These are phyloP conservation scores for Kingdonia uniflora DNA, from an alignment of 164 flowering plant species.

Conservation along the genomic window DNA sequence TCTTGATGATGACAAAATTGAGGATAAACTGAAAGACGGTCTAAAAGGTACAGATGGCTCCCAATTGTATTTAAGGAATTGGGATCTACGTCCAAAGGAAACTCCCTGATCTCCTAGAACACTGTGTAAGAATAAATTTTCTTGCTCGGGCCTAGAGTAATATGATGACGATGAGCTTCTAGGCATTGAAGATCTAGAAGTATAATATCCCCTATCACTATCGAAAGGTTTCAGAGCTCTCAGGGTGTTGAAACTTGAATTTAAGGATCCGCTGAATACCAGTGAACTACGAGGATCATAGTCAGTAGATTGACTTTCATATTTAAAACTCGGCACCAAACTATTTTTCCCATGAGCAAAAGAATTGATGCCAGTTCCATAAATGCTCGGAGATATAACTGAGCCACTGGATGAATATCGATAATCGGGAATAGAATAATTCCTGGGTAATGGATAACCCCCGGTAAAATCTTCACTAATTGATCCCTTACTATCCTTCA, in stretches of 20 bases:
- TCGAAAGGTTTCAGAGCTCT: background rate
- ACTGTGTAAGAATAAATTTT: slow-evolving; percentile 5
- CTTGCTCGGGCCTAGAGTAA: slow-evolving; percentile 19
- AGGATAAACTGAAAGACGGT: slow-evolving; percentile 42
- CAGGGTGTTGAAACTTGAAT: slow-evolving; percentile 4
- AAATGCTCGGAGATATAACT: slow-evolving; percentile 8
- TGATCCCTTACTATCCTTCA: slow-evolving; percentile 1
- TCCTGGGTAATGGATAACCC: slow-evolving; percentile 10
- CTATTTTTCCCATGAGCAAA: slow-evolving; percentile 6
- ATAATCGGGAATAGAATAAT: slow-evolving; percentile 8
- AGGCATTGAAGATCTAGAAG: slow-evolving; percentile 20
- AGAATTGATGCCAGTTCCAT: slow-evolving; percentile 5
- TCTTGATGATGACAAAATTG: slow-evolving; percentile 31
- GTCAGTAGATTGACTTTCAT: slow-evolving; percentile 3
- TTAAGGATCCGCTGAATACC: slow-evolving; percentile 10
- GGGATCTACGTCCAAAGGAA: slow-evolving; percentile 14
- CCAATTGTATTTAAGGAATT: slow-evolving; percentile 36
- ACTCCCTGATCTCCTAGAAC: slow-evolving; percentile 2
- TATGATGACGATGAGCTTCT: slow-evolving; percentile 23
- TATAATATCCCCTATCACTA: slow-evolving; percentile 12
- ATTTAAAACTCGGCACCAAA: slow-evolving; percentile 4
- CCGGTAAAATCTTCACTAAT: slow-evolving; percentile 8
- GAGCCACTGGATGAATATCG: slow-evolving; percentile 12
- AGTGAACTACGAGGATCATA: slow-evolving; percentile 14
- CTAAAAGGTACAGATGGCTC: slow-evolving; percentile 76